phyloP scores from a whole-genome alignment of 495 filamentous ascomycete species.

The Friedmanniomyces endolithicus region DNA sequence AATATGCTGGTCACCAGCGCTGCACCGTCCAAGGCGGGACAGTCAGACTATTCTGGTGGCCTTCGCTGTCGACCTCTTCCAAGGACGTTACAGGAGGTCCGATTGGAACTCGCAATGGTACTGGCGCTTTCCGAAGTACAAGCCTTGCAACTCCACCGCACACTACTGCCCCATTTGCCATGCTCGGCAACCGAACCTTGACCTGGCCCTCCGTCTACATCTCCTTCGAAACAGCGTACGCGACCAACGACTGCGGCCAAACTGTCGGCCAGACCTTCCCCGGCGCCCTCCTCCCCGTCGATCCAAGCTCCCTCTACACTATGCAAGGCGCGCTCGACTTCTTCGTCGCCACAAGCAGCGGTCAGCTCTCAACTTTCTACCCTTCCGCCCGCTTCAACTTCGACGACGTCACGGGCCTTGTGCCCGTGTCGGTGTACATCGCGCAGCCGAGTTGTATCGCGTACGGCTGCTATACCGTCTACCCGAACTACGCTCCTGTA shows the following conservation, averaged over 20 bases:
- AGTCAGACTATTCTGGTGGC: slow-evolving; percentile 2
- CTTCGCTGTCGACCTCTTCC: background rate
- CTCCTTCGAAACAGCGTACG: slow-evolving; percentile 9
- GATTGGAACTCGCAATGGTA: background rate
- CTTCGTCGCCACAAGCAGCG: background rate
- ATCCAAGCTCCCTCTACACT: background rate
- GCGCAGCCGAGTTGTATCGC: background rate
- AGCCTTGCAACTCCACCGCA: background rate
- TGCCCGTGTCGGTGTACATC: background rate
- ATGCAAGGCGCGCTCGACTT: background rate
- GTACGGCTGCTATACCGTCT: background rate
- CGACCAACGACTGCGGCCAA: slow-evolving; percentile 8
- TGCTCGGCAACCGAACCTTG: slow-evolving; percentile 4
- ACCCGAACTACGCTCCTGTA: slow-evolving; percentile 5
- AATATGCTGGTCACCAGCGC: background rate
- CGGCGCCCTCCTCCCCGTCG: background rate
- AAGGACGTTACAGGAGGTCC: background rate
- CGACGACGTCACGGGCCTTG: background rate
- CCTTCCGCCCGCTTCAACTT: background rate
- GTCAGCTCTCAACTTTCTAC: background rate
- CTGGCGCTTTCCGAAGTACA: background rate
- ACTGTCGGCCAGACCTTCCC: background rate
- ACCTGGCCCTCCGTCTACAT: slow-evolving; percentile 17
- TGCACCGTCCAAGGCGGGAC: slow-evolving; percentile 6
- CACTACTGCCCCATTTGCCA: background rate